Conservation (phyloP, 257 asterid genomes). For the Petunia axillaris region DNA sequence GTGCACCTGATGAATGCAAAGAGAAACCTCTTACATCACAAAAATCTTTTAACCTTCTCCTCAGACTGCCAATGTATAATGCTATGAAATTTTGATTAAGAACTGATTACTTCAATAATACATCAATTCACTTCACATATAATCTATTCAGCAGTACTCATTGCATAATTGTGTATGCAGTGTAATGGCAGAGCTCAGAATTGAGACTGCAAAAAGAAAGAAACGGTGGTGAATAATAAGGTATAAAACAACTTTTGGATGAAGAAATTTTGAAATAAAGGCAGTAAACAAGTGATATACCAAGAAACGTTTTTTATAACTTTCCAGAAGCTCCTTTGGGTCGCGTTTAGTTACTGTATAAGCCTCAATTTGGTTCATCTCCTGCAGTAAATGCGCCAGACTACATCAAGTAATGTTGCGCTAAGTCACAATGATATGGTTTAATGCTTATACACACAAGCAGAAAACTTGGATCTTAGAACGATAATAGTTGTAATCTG, state of each 20-base stretch:
- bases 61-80: not conserved
- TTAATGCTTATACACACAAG: not conserved
- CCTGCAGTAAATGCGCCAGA: slow-evolving; percentile 45
- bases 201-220: slow-evolving; percentile 28
- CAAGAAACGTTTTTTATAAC: slow-evolving; percentile 61
- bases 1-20: not conserved
- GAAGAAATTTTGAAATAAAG: not conserved
- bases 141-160: not conserved
- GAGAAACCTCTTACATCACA: not conserved
- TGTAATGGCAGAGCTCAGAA: slow-evolving; percentile 17
- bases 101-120: not conserved
- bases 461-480: not conserved
- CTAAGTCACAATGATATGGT: not conserved
- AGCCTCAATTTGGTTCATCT: slow-evolving; percentile 80
- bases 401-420: not conserved
- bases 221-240: not conserved
- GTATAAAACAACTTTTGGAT: not conserved
- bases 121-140: not conserved
- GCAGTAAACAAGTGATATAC: slow-evolving; percentile 29
- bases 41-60: not conserved
- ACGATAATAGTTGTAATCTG: not conserved
- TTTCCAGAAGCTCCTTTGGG: slow-evolving; percentile 63
- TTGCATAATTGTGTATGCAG: not conserved
- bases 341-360: slow-evolving; percentile 65
- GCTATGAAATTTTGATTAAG: not conserved